Evolutionary conservation across 129 eudicot species (phyloP), one percentile per base, ranked within the genome.

Genomic region (Pulicaria dysenterica): DNA sequence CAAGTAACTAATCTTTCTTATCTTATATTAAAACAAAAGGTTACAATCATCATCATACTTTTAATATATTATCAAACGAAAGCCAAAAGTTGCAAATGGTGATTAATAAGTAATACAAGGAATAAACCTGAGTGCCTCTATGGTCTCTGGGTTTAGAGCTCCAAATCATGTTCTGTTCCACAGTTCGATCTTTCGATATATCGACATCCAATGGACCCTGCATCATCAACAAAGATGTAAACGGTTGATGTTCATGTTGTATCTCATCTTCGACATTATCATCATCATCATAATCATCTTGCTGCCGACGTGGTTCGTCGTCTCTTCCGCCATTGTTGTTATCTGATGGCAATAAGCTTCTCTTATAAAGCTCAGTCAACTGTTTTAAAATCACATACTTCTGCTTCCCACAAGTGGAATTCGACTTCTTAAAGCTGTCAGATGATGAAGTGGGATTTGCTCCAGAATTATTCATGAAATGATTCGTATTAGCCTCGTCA

Each of bases 381-480:
- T 92, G 97, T 60, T 74, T 88, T 76, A 88, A 53, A 9, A 92
- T 70, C 36, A 81, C 74, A 46, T 80, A 75, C 71, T 81, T 86
- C 56, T 88, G 85, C 81, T 76, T 91, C 75, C 86, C 92, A 66
- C 83, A 85, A 6, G 38, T 49, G 14, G 47, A 61, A 50, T 4
- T 80, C 58, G 54, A 11, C 64, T 57, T 60, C 73, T 65, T 69
- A 41, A 42, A 13, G 72, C 44, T 67, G 19, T 46, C 11, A 34
- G 41, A 62, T 6, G 11, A 65, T 36, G 6, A 15, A 37, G 8
- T 14, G 8, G 2, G 46, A 1, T 57, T 46, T 24, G 54, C 64
- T 3, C 46, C 67, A 14, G 11, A 68, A 40, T 67, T 7, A 39
- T 4, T 39, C 6, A 24, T 16, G 60, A 46, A 57, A 40, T 59